Conservation (phyloP, 257 asterid species). For the Cinchona pubescens region DNA sequence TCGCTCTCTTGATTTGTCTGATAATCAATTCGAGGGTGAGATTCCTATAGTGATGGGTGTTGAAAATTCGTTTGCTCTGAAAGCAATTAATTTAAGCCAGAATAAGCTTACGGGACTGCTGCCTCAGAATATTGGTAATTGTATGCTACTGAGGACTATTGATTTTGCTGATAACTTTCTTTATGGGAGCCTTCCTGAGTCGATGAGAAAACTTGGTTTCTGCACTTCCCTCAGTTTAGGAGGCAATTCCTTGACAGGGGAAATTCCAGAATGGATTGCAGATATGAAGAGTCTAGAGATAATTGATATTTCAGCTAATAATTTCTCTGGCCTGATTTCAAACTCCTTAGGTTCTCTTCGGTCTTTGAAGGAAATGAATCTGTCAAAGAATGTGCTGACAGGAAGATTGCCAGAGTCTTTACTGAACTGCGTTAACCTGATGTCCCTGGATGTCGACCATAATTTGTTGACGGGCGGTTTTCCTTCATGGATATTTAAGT, state of each 20-base stretch:
- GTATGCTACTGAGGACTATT: slow-evolving; percentile 44
- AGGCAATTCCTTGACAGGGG: slow-evolving; percentile 50
- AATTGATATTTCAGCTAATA: slow-evolving; percentile 61
- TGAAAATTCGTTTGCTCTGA: slow-evolving; percentile 42
- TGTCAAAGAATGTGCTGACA: slow-evolving; percentile 48
- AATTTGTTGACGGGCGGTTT: slow-evolving; percentile 58
- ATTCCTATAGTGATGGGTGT: slow-evolving; percentile 43
- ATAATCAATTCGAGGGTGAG: slow-evolving; percentile 63
- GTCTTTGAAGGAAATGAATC: slow-evolving; percentile 46
- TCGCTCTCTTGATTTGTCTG: slow-evolving; percentile 58
- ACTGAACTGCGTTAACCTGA: slow-evolving; percentile 47
- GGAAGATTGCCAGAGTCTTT: slow-evolving; percentile 72
- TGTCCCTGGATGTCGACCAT: slow-evolving; percentile 45
- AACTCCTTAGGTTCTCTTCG: slow-evolving; percentile 47
- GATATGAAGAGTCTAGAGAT: slow-evolving; percentile 60
- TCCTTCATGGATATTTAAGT: slow-evolving; percentile 63
- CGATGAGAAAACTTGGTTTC: slow-evolving; percentile 49
- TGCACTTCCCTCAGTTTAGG: slow-evolving; percentile 50
- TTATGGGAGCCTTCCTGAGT: slow-evolving; percentile 54
- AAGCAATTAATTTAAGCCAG: slow-evolving; percentile 40
- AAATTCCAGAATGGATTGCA: slow-evolving; percentile 73
- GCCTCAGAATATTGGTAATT: slow-evolving; percentile 67
- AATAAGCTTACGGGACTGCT: slow-evolving; percentile 56
- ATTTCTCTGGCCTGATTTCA: slow-evolving; percentile 55
- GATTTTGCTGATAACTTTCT: slow-evolving; percentile 57